Evolutionary conservation across 768 basidiomycete species (phyloP).

Genomic region (Boletus rex-veris): DNA sequence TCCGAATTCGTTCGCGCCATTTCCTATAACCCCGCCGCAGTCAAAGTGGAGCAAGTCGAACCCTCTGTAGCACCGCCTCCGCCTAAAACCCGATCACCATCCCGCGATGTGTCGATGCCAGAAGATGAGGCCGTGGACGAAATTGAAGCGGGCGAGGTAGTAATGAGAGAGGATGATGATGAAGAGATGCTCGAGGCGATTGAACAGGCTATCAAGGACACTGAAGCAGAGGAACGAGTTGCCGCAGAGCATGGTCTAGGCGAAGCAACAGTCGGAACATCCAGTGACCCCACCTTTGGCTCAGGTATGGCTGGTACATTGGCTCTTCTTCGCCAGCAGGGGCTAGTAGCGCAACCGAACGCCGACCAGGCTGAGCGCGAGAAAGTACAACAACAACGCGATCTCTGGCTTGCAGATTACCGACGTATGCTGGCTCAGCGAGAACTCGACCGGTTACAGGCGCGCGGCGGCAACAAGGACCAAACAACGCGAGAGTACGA

Average conservation of each 20-base stretch:
- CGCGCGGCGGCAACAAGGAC: constrained; percentile 81
- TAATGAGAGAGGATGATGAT: constrained; percentile 76
- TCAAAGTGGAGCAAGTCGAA: constrained; percentile 48
- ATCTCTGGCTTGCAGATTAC: constrained; percentile 88
- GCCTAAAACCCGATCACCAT: constrained; percentile 38
- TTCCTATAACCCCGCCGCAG: constrained; percentile 56
- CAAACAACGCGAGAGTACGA: constrained; percentile 94
- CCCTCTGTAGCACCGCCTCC: constrained; percentile 22
- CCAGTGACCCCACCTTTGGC: constrained; percentile 73
- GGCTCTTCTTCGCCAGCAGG: constrained; percentile 86
- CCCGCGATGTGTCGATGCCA: constrained; percentile 54
- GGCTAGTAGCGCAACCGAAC: constrained; percentile 66
- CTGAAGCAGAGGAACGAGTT: constrained; percentile 52
- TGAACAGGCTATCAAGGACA: constrained; percentile 61
- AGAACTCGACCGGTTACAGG: constrained; percentile 73
- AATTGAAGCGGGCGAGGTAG: constrained; percentile 78
- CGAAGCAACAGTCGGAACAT: constrained; percentile 51
- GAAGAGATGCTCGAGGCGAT: constrained; percentile 78
- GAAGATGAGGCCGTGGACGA: constrained; percentile 67
- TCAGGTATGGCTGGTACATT: constrained; percentile 88
- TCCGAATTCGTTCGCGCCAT: constrained; percentile 93
- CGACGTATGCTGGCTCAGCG: constrained; percentile 71
- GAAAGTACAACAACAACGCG: constrained; percentile 74
- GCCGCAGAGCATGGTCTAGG: constrained; percentile 32
- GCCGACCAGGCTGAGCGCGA: constrained; percentile 75